Percentiles rank a stretch among this genome's conserved stretches.
Conservation (phyloP, 805 yeast genomes). For the Candida krabiensis region DNA sequence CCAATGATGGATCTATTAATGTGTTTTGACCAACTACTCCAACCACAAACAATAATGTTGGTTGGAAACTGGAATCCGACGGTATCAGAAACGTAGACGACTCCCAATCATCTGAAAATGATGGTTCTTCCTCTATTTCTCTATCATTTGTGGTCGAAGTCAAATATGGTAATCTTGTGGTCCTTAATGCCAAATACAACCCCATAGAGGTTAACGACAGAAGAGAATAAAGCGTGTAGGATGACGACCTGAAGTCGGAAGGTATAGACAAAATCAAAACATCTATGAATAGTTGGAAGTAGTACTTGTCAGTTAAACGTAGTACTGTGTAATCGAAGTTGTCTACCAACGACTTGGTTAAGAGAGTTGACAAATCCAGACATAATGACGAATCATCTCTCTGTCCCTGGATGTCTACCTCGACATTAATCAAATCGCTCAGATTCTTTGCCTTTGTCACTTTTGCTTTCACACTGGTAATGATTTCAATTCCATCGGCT, state of each 20-base stretch:
- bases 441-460: constrained; percentile 52
- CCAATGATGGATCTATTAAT: constrained; percentile 82
- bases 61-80: constrained; percentile 44
- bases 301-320: constrained; percentile 68
- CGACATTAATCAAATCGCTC: constrained; percentile 62
- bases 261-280: constrained; percentile 71
- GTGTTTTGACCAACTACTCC: constrained; percentile 72
- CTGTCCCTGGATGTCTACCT: constrained; percentile 76
- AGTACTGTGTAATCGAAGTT: constrained; percentile 55
- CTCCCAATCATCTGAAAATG: constrained; percentile 87
- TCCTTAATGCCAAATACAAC: constrained; percentile 74
- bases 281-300: constrained; percentile 77
- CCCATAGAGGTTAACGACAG: constrained; percentile 74
- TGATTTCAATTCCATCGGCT: constrained; percentile 90
- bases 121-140: constrained; percentile 83
- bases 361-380: constrained; percentile 58
- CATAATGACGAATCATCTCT: constrained; percentile 78
- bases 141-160: constrained; percentile 64
- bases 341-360: constrained; percentile 52
- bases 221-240: constrained; percentile 65
- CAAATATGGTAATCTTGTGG: constrained; percentile 73
- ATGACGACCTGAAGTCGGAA: constrained; percentile 37
- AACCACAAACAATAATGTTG: constrained; percentile 75
- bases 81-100: constrained; percentile 48
- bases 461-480: constrained; percentile 85